Conservation (phyloP, 2,329 filamentous ascomycete species). For the Neurospora sp. region DNA sequence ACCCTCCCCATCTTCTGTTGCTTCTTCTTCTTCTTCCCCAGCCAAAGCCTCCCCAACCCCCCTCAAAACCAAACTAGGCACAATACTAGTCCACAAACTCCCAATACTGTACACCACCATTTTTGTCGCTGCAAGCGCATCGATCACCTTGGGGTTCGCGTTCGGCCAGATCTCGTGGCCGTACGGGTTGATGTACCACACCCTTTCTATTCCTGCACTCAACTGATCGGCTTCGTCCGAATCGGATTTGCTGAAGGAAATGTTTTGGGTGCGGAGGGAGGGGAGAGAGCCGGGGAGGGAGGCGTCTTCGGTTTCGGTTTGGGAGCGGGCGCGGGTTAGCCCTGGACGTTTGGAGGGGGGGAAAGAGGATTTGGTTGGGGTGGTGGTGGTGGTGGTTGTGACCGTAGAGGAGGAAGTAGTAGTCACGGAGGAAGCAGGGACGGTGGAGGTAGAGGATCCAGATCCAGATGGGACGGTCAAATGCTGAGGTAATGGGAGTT, state of each 20-base stretch:
- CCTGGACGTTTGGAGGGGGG: not conserved
- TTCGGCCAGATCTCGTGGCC: slow-evolving; percentile 88
- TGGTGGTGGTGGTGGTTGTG: not conserved
- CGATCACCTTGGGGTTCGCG: slow-evolving; percentile 71
- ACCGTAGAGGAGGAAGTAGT: not conserved
- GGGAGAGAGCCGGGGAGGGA: slow-evolving; percentile 75
- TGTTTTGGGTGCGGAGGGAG: slow-evolving; percentile 69
- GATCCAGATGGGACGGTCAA: not conserved
- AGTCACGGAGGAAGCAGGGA: not conserved
- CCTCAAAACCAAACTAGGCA: slow-evolving; percentile 71
- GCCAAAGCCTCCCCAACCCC: slow-evolving; percentile 60
- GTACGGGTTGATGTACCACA: slow-evolving; percentile 98
- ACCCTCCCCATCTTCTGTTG: slow-evolving; percentile 18
- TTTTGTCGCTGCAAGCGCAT: slow-evolving; percentile 53
- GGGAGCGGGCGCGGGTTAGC: slow-evolving; percentile 29
- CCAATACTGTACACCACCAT: slow-evolving; percentile 86
- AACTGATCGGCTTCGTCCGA: slow-evolving; percentile 59
- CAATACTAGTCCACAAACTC: slow-evolving; percentile 82
- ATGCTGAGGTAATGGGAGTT: not conserved
- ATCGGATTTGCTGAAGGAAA: slow-evolving; percentile 62
- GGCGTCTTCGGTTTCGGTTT: slow-evolving; percentile 67
- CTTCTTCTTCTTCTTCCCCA: not conserved
- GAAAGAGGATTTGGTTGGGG: not conserved
- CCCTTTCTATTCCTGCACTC: slow-evolving; percentile 63
- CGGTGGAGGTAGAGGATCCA: not conserved